A percentile compares a stretch with the other conserved stretches of the same genome.
These are phyloP conservation scores for Yamadazyma nakazawae DNA, from an alignment of 805 yeast species.

Conservation along the genomic window DNA sequence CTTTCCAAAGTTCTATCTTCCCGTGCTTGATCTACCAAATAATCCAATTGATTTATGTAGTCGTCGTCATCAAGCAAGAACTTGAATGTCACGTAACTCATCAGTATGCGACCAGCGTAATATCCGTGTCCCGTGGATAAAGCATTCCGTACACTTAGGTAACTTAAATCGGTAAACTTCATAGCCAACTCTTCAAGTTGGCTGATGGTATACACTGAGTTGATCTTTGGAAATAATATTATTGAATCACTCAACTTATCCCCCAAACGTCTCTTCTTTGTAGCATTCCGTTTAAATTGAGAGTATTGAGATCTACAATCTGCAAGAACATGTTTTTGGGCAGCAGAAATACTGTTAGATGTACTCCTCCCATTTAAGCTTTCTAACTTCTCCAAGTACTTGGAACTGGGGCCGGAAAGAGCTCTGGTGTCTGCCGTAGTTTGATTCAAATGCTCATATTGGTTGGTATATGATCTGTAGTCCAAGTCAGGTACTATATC, in stretches of 20 bases:
- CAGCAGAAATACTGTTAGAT: not conserved
- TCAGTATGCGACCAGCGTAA: not conserved
- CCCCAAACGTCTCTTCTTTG: slow-evolving; percentile 13
- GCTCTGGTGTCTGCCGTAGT: not conserved
- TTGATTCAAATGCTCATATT: slow-evolving; percentile 3
- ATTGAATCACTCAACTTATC: slow-evolving; percentile 1
- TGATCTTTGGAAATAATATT: not conserved
- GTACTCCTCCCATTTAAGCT: not conserved
- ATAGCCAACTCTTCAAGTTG: not conserved
- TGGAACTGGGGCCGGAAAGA: not conserved
- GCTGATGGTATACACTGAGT: not conserved
- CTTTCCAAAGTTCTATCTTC: not conserved
- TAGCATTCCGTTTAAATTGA: slow-evolving; percentile 13
- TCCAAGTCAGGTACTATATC: slow-evolving; percentile 20
- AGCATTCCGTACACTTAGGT: slow-evolving; percentile 13
- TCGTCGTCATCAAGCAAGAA: slow-evolving; percentile 1
- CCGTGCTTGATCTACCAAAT: not conserved
- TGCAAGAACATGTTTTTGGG: not conserved
- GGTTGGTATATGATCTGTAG: slow-evolving; percentile 1
- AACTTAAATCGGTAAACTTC: not conserved
- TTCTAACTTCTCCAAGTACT: not conserved
- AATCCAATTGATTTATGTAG: not conserved
- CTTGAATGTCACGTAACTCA: slow-evolving; percentile 6
- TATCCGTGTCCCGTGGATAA: slow-evolving; percentile 8
- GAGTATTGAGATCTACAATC: slow-evolving; percentile 15